Evolutionary conservation across 306 rosid genomes (phyloP).

Genomic region (Castanea sativa): DNA sequence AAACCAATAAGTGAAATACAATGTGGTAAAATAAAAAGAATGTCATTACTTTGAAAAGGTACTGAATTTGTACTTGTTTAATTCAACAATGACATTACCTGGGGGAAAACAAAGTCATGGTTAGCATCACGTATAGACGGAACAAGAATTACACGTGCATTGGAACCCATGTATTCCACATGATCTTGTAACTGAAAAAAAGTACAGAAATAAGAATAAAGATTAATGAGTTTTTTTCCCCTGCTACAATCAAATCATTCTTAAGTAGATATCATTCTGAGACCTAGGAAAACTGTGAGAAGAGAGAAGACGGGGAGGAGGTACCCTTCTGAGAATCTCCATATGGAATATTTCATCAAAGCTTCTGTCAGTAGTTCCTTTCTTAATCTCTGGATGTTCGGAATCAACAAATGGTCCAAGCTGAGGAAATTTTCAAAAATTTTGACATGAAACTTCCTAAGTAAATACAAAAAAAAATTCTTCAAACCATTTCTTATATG

Average conservation of each 20-base stretch:
- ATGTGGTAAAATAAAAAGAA: not conserved
- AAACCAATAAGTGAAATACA: too few relatives aligned
- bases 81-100: conserved; percentile 47
- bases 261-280: not conserved
- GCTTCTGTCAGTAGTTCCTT: conserved; percentile 62
- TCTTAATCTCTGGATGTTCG: conserved; percentile 85
- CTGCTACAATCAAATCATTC: not conserved
- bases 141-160: conserved; percentile 67
- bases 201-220: conserved; percentile 11
- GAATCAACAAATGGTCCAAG: conserved; percentile 92
- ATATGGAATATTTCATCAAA: conserved; percentile 72
- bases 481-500: conserved; percentile 11
- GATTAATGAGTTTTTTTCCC: not conserved
- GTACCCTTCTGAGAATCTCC: conserved; percentile 79
- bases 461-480: conserved; percentile 3
- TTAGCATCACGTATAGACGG: conserved; percentile 86
- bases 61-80: conserved; percentile 11
- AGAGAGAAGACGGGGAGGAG: not conserved
- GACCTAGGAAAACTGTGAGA: not conserved
- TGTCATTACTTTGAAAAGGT: conserved; percentile 5
- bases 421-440: conserved; percentile 40
- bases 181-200: conserved; percentile 71
- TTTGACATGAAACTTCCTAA: conserved; percentile 20
- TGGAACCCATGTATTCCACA: conserved; percentile 60
- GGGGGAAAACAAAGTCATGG: conserved; percentile 91